Conservation (phyloP, 495 filamentous ascomycete genomes). For the Pyronema omphalodes region DNA sequence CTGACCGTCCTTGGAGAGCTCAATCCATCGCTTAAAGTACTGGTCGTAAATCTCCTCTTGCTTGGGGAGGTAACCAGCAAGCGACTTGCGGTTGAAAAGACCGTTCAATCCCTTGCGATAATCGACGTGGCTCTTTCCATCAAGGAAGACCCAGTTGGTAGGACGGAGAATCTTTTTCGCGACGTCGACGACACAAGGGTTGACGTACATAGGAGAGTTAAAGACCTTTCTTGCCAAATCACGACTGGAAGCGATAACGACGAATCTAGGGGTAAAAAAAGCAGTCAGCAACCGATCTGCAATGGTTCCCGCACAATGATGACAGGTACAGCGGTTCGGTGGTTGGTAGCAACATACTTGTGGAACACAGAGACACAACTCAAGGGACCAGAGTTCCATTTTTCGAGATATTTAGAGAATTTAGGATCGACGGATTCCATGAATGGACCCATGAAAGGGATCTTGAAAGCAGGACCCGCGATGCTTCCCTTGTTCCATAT, state of each 20-base stretch:
- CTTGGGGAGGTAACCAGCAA: constrained; percentile 75
- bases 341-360: constrained; percentile 51
- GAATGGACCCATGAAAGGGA: constrained; percentile 93
- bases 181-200: constrained; percentile 90
- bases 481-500: constrained; percentile 73
- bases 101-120: constrained; percentile 93
- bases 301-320: background rate
- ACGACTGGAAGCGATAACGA: constrained; percentile 87
- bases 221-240: constrained; percentile 95
- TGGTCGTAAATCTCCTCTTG: constrained; percentile 80
- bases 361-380: constrained; percentile 98
- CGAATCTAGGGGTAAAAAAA: constrained; percentile 47
- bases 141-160: constrained; percentile 94
- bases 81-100: constrained; percentile 79
- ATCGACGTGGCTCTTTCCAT: constrained; percentile 86
- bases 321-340: too few species aligned
- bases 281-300: background rate
- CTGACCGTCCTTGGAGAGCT: constrained; percentile 53
- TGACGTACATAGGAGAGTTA: constrained; percentile 83
- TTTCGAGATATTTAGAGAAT: constrained; percentile 72
- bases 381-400: constrained; percentile 78
- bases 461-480: constrained; percentile 62
- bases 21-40: constrained; percentile 63
- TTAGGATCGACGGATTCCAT: constrained; percentile 80
- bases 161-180: constrained; percentile 86